Evolutionary conservation across 768 basidiomycete species (phyloP).

Genomic region (Neoboletus brunneissimus): DNA sequence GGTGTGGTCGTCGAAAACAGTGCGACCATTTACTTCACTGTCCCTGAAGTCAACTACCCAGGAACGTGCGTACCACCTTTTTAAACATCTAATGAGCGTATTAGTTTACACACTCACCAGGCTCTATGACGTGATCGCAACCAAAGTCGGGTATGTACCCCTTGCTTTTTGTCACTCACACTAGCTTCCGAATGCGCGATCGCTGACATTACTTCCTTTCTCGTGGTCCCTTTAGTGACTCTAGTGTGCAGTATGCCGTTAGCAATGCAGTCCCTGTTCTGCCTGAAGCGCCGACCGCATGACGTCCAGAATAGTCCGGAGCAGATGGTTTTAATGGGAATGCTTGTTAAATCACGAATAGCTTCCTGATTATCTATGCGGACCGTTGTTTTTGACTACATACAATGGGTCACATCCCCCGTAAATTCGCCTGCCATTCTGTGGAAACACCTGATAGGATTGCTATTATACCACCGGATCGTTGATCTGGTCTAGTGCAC

Average conservation of each 20-base stretch:
- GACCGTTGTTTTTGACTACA: not conserved
- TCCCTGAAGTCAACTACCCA: not conserved
- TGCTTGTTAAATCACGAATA: not conserved
- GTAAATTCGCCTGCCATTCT: not conserved
- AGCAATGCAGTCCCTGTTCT: not conserved
- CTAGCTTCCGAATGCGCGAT: not conserved
- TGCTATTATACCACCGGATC: too few species aligned
- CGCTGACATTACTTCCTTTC: not conserved
- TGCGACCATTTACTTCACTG: accelerated
- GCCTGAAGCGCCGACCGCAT: not conserved
- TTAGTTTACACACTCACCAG: not conserved
- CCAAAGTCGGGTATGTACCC: not conserved
- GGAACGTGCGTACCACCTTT: not conserved
- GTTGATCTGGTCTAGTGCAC: too few species aligned
- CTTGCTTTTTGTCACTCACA: not conserved
- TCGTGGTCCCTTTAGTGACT: not conserved
- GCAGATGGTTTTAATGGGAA: not conserved
- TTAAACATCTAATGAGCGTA: not conserved
- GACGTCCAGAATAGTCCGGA: not conserved
- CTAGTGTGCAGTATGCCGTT: not conserved
- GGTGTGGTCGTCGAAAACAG: accelerated
- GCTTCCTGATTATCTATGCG: not conserved
- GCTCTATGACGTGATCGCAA: not conserved
- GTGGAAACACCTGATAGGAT: too few species aligned
- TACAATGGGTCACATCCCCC: not conserved